Percentiles rank a stretch among this genome's conserved stretches.
Evolutionary conservation across 495 filamentous ascomycete genomes (phyloP).

Genomic region (Trichocladium antarcticum): DNA sequence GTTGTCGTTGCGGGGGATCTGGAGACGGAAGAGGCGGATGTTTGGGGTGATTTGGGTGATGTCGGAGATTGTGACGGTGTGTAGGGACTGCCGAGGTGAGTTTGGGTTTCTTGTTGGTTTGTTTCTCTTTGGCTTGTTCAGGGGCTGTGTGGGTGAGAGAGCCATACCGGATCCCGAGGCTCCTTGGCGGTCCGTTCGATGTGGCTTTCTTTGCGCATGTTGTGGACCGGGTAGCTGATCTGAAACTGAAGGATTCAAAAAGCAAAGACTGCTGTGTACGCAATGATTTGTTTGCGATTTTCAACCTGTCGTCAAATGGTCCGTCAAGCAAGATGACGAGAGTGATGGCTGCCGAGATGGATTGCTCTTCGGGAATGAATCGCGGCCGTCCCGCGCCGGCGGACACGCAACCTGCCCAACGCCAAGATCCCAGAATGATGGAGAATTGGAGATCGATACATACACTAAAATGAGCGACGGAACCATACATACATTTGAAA

Average conservation of each 20-base stretch:
- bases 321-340: no score
- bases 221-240: not conserved
- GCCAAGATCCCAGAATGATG: no score
- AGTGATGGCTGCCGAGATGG: no score
- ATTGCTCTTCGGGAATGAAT: no score
- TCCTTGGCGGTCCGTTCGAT: conserved; percentile 60
- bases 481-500: no score
- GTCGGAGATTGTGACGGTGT: conserved; percentile 26
- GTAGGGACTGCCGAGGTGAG: conserved; percentile 28
- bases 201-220: conserved; percentile 29
- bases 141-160: not conserved
- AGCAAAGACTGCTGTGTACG: no score
- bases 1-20: conserved; percentile 8
- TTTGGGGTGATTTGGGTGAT: conserved; percentile 27
- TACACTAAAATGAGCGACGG: no score
- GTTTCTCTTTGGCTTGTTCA: not conserved
- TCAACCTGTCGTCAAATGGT: no score
- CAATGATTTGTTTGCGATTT: not conserved
- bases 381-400: no score
- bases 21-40: conserved; percentile 33
- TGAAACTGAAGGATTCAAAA: no score
- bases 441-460: no score
- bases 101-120: conserved; percentile 9
- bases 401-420: no score
- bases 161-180: conserved; percentile 47